A percentile compares a stretch with the other conserved stretches of the same genome.
phyloP scores from a whole-genome alignment of 1,139 yeast genomes.

The Candida freyschussii region DNA sequence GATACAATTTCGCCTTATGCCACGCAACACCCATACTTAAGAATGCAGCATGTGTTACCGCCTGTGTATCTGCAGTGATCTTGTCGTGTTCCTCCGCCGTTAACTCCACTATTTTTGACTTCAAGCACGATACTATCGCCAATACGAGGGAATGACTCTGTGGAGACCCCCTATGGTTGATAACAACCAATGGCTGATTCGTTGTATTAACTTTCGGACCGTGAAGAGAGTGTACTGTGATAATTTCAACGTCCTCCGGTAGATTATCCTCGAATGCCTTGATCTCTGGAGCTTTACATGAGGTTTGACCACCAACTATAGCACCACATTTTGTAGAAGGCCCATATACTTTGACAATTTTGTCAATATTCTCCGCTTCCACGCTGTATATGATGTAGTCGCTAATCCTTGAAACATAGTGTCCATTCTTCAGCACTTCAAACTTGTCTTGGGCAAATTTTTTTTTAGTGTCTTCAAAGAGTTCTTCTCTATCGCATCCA shows the following conservation, averaged over 20 bases:
- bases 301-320: conserved; percentile 96
- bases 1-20: conserved; percentile 78
- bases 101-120: conserved; percentile 73
- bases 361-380: conserved; percentile 76
- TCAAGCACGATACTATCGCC: conserved; percentile 60
- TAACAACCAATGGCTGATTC: conserved; percentile 89
- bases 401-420: conserved; percentile 69
- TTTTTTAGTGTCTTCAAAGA: conserved; percentile 42
- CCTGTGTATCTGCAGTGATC: conserved; percentile 97
- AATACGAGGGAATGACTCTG: conserved; percentile 58
- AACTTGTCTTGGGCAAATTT: conserved; percentile 44
- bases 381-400: conserved; percentile 87
- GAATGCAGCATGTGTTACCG: conserved; percentile 97
- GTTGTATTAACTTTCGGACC: conserved; percentile 88
- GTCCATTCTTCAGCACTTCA: conserved; percentile 67
- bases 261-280: conserved; percentile 71
- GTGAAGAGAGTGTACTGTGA: conserved; percentile 87
- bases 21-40: conserved; percentile 97
- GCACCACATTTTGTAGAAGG: conserved; percentile 86
- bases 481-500: conserved; percentile 83
- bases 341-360: conserved; percentile 71
- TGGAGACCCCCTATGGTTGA: conserved; percentile 64
- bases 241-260: conserved; percentile 76
- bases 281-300: conserved; percentile 90
- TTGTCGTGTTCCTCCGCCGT: conserved; percentile 85